Evolutionary conservation across 768 basidiomycete species (phyloP).

Genomic region (Antrodiella citrinella): DNA sequence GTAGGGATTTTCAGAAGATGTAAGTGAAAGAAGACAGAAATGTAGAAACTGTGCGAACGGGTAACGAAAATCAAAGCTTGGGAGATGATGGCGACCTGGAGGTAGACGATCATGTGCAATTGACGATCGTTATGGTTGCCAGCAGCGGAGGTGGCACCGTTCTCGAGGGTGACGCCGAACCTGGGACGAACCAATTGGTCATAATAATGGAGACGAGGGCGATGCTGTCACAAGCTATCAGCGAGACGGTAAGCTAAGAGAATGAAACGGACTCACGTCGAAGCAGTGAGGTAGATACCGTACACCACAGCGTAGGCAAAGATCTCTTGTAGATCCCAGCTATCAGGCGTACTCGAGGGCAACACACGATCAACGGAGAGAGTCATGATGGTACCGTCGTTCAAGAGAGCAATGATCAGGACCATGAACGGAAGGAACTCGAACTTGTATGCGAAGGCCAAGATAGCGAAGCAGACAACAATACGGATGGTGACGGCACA

Average conservation of each 20-base stretch:
- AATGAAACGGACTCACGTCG: slow-evolving; percentile 54
- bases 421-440: slow-evolving; percentile 99
- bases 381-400: slow-evolving; percentile 99
- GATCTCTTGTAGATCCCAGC: slow-evolving; percentile 95
- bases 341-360: slow-evolving; percentile 87
- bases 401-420: slow-evolving; percentile 92
- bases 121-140: slow-evolving; percentile 55
- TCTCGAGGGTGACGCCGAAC: slow-evolving; percentile 62
- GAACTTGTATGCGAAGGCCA: slow-evolving; percentile 94
- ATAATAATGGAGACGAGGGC: slow-evolving; percentile 78
- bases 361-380: slow-evolving; percentile 92
- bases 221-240: slow-evolving; percentile 36
- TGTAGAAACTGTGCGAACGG: slow-evolving; percentile 88
- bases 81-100: slow-evolving; percentile 98
- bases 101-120: slow-evolving; percentile 86
- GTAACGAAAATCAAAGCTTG: slow-evolving; percentile 97
- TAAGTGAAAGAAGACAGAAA: too few species aligned
- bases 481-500: slow-evolving; percentile 98
- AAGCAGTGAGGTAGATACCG: slow-evolving; percentile 88
- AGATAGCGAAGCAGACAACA: slow-evolving; percentile 92
- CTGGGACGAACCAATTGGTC: slow-evolving; percentile 88
- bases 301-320: slow-evolving; percentile 94
- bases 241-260: slow-evolving; percentile 10
- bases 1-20: too few species aligned
- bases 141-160: slow-evolving; percentile 12